Evolutionary conservation across 1,284 basidiomycete genomes (phyloP).

Genomic region (Cryptococcus sp.): DNA sequence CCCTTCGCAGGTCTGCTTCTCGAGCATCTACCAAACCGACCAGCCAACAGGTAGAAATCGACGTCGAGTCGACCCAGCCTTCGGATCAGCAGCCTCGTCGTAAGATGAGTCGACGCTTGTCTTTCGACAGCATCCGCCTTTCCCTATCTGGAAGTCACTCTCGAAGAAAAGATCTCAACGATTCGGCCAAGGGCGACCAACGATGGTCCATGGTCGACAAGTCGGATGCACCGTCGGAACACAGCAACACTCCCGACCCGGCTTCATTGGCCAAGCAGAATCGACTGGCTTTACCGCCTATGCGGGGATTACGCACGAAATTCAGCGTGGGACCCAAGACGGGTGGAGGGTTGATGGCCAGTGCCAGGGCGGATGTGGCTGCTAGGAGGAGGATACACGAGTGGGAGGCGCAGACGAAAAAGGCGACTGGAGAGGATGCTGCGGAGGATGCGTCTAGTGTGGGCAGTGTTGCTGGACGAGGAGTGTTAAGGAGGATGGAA

Average conservation of each 20-base stretch:
- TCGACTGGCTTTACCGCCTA: slow-evolving; percentile 4
- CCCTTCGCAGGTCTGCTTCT: neutral
- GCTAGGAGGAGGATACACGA: slow-evolving; percentile 2
- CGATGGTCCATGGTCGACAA: neutral
- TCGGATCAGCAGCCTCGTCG: neutral
- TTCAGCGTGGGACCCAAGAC: slow-evolving; percentile 1
- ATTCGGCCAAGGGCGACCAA: neutral
- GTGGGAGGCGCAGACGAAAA: neutral
- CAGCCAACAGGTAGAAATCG: neutral
- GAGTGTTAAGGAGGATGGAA: neutral
- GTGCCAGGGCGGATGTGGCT: slow-evolving; percentile 5
- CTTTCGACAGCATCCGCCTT: slow-evolving; percentile 3
- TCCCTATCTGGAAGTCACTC: neutral
- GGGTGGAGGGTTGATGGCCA: neutral
- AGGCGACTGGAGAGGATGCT: neutral
- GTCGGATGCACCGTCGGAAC: neutral
- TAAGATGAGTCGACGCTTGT: slow-evolving; percentile 3
- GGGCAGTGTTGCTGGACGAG: neutral
- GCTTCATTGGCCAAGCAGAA: neutral
- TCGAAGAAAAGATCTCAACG: neutral
- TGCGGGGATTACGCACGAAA: slow-evolving; percentile 2
- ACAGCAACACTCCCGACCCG: neutral
- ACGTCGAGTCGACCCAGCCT: neutral
- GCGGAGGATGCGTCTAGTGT: neutral
- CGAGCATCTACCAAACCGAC: neutral